These are phyloP conservation scores for Boletus rubropictus DNA, from an alignment of 768 basidiomycete genomes.

Conservation along the genomic window DNA sequence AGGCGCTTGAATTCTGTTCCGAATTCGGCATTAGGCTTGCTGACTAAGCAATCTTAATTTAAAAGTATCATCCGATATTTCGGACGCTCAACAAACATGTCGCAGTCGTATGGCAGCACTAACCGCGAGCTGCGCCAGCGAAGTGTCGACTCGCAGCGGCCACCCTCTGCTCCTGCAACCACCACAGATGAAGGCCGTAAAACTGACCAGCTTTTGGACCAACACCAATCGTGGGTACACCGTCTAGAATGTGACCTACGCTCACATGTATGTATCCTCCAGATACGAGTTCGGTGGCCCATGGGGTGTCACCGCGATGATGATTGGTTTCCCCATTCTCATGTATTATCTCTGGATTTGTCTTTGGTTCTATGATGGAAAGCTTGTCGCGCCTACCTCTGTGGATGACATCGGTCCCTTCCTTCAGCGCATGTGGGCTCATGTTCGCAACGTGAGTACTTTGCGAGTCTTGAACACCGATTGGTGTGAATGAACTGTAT, in stretches of 20 bases:
- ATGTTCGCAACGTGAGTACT: conserved; percentile 64
- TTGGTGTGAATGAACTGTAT: background rate
- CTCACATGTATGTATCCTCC: conserved; percentile 6
- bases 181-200: conserved; percentile 69
- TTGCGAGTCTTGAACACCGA: background rate
- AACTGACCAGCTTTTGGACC: conserved; percentile 67
- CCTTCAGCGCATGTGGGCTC: conserved; percentile 76
- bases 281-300: conserved; percentile 98
- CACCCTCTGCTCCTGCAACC: conserved; percentile 20
- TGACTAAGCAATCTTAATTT: conserved; percentile 19
- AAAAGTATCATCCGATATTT: conserved; percentile 15
- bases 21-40: conserved; percentile 4
- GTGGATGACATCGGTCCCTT: conserved; percentile 72
- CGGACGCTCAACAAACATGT: conserved; percentile 21
- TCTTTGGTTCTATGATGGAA: conserved; percentile 91
- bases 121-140: conserved; percentile 29
- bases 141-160: conserved; percentile 11
- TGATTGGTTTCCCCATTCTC: conserved; percentile 86
- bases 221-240: conserved; percentile 50
- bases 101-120: conserved; percentile 25
- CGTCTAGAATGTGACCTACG: background rate
- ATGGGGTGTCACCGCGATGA: conserved; percentile 84
- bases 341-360: conserved; percentile 99
- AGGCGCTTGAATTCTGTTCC: conserved; percentile 18
- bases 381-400: conserved; percentile 63